Conservation (phyloP, 805 yeast genomes). For the Isabelozyma pseudorhagii region DNA sequence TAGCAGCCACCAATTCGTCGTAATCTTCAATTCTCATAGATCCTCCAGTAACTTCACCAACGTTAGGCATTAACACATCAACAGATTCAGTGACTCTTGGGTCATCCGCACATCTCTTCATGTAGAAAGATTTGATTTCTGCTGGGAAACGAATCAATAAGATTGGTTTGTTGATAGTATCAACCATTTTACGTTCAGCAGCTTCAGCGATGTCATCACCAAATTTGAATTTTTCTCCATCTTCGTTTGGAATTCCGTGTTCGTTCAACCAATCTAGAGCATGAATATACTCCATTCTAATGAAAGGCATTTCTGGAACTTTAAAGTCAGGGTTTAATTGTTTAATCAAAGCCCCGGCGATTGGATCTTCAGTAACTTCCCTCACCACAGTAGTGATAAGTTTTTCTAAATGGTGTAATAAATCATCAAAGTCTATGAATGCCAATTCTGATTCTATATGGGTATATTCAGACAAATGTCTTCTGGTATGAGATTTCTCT, state of each 20-base stretch:
- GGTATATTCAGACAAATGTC: conserved; percentile 95
- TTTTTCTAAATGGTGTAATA: conserved; percentile 80
- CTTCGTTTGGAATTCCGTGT: conserved; percentile 91
- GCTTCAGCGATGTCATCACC: conserved; percentile 99
- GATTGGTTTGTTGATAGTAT: conserved; percentile 88
- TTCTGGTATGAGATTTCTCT: conserved; percentile 97
- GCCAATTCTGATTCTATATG: conserved; percentile 95
- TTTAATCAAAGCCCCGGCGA: conserved; percentile 84
- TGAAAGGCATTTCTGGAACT: conserved; percentile 82
- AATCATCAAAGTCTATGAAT: conserved; percentile 82
- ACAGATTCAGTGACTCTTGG: conserved; percentile 96
- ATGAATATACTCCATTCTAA: conserved; percentile 84
- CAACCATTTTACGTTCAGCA: conserved; percentile 98
- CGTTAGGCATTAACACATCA: conserved; percentile 98
- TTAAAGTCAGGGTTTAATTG: conserved; percentile 90
- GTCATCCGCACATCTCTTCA: conserved; percentile 89
- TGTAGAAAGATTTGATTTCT: conserved; percentile 96
- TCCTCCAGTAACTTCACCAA: conserved; percentile 98
- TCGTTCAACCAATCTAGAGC: conserved; percentile 97
- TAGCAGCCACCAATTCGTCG: conserved; percentile 84
- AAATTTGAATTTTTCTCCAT: conserved; percentile 85
- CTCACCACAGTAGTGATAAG: conserved; percentile 67
- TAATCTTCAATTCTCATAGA: conserved; percentile 91
- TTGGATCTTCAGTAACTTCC: conserved; percentile 82
- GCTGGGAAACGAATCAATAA: conserved; percentile 93